Conservation (phyloP, 2,329 filamentous ascomycete genomes). For the Beauveria scarabaeidicola region DNA sequence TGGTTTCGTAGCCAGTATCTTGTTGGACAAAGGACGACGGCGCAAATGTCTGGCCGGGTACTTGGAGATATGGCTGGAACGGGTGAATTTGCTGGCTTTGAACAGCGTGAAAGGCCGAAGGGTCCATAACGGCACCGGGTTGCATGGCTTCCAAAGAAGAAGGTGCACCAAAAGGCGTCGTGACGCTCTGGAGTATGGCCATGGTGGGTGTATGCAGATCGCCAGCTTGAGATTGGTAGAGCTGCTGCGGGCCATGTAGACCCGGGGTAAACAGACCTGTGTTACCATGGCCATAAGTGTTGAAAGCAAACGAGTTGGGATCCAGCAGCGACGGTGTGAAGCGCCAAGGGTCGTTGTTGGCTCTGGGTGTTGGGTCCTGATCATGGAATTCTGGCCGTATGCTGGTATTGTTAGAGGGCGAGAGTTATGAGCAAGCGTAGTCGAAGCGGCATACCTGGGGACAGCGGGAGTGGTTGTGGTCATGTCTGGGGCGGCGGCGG, state of each 20-base stretch:
- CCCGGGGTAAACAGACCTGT: conserved; percentile 84
- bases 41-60: conserved; percentile 53
- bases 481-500: conserved; percentile 19
- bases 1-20: conserved; percentile 69
- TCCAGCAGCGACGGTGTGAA: conserved; percentile 88
- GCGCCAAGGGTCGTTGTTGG: conserved; percentile 71
- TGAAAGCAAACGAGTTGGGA: conserved; percentile 73
- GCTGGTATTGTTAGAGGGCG: not conserved
- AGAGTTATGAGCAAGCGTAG: not conserved
- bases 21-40: conserved; percentile 75
- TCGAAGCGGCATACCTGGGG: not conserved
- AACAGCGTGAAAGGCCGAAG: conserved; percentile 58
- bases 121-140: conserved; percentile 50
- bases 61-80: conserved; percentile 63
- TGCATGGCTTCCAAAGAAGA: conserved; percentile 58
- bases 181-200: conserved; percentile 65
- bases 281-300: conserved; percentile 68
- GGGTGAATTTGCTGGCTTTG: conserved; percentile 55
- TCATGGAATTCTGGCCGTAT: conserved; percentile 41
- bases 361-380: conserved; percentile 74
- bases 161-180: conserved; percentile 73
- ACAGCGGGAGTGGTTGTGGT: not conserved
- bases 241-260: conserved; percentile 64
- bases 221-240: conserved; percentile 76
- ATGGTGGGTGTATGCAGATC: conserved; percentile 80